These are phyloP conservation scores for Monascus ruber DNA, from an alignment of 2,329 filamentous ascomycete genomes.

Conservation along the genomic window DNA sequence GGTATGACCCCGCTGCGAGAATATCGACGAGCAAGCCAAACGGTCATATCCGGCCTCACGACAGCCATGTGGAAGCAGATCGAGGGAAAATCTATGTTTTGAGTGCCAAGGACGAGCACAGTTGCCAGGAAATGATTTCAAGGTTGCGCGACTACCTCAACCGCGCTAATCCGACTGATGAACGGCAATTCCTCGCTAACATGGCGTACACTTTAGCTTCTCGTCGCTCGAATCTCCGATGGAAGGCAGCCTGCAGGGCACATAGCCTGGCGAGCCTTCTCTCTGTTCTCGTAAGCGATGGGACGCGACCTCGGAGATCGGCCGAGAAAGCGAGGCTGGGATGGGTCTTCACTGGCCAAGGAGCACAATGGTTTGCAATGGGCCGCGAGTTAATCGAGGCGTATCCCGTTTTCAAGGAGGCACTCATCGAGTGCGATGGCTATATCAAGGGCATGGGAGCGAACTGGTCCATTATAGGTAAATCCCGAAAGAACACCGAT, in stretches of 20 bases:
- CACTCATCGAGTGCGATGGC: too few species aligned
- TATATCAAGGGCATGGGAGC: too few species aligned
- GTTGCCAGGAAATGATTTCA: slow-evolving; percentile 5
- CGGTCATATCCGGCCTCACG: too few species aligned
- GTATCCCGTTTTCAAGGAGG: slow-evolving; percentile 10
- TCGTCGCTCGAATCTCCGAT: slow-evolving; percentile 7
- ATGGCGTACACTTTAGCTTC: slow-evolving; percentile 14
- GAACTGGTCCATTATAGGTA: too few species aligned
- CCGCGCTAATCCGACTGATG: neutral
- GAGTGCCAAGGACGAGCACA: too few species aligned
- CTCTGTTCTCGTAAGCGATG: slow-evolving; percentile 1
- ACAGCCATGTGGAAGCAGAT: too few species aligned
- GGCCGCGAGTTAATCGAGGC: slow-evolving; percentile 14
- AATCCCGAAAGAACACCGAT: too few species aligned
- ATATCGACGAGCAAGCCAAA: too few species aligned
- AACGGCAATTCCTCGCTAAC: slow-evolving; percentile 7
- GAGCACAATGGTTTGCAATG: slow-evolving; percentile 23
- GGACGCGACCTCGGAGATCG: slow-evolving; percentile 2
- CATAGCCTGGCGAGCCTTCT: slow-evolving; percentile 2
- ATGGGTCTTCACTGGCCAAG: slow-evolving; percentile 25
- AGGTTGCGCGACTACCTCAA: slow-evolving; percentile 5
- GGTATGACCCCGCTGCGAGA: too few species aligned
- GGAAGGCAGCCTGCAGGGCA: slow-evolving; percentile 8
- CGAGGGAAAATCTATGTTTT: too few species aligned
- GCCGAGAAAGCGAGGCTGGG: slow-evolving; percentile 4